Conservation (phyloP, 2,329 filamentous ascomycete species). For the Pseudonectria buxi region DNA sequence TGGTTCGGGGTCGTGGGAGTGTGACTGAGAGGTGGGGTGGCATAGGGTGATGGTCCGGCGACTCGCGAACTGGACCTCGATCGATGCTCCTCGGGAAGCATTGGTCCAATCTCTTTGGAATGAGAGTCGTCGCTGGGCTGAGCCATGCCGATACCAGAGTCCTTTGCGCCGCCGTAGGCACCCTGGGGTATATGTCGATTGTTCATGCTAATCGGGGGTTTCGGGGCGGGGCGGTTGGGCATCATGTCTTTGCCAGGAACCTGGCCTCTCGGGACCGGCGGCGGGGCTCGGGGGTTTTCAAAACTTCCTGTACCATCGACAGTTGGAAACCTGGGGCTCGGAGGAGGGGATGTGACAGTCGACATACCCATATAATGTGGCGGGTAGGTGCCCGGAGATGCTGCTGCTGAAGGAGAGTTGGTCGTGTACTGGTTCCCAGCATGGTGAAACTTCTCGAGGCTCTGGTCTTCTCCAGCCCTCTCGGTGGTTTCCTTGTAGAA, state of each 20-base stretch:
- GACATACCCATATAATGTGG: conserved; percentile 51
- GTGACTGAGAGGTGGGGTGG: too few relatives aligned
- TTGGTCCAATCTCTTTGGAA: conserved; percentile 48
- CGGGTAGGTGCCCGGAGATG: conserved; percentile 49
- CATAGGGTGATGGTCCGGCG: conserved; percentile 46
- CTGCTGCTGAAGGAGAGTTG: conserved; percentile 35
- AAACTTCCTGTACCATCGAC: conserved; percentile 89
- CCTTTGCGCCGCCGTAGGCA: conserved; percentile 46
- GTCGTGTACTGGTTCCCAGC: conserved; percentile 52
- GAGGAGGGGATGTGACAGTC: conserved; percentile 67
- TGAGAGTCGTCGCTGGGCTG: conserved; percentile 52
- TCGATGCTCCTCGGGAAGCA: conserved; percentile 61
- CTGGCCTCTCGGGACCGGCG: conserved; percentile 65
- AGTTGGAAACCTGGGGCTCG: conserved; percentile 76
- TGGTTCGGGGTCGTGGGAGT: conserved; percentile 36
- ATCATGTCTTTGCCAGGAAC: conserved; percentile 51
- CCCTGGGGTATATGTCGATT: conserved; percentile 48
- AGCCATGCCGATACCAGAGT: conserved; percentile 57
- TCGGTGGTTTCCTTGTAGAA: conserved; percentile 96
- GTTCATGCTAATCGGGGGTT: conserved; percentile 65
- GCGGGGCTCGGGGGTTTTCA: conserved; percentile 90
- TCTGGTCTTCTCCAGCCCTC: conserved; percentile 70
- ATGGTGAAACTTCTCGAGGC: conserved; percentile 95
- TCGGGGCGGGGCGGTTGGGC: conserved; percentile 78
- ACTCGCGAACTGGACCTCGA: conserved; percentile 62